These are phyloP conservation scores for Fusarium sp. DNA, from an alignment of 2,329 filamentous ascomycete genomes.

Conservation along the genomic window DNA sequence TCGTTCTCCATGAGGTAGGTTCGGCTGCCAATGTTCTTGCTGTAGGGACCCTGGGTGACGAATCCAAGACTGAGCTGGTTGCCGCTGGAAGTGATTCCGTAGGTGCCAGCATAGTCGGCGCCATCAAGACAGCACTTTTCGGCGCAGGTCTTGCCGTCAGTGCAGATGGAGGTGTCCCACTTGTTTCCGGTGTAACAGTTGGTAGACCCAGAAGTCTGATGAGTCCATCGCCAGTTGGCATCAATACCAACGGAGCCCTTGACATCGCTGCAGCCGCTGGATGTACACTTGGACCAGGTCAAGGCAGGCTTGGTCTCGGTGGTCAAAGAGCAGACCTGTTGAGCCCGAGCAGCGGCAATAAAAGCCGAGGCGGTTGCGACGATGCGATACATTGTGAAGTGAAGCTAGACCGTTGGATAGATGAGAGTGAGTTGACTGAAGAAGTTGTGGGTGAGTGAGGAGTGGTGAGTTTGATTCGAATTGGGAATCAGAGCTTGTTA, in stretches of 20 bases:
- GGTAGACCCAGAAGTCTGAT: conserved; percentile 54
- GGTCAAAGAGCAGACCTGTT: conserved; percentile 59
- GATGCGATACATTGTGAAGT: conserved; percentile 43
- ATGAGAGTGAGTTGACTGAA: conserved; percentile 15
- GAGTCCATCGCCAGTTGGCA: conserved; percentile 70
- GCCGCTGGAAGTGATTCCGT: conserved; percentile 63
- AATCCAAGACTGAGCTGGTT: conserved; percentile 65
- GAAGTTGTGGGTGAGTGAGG: conserved; percentile 18
- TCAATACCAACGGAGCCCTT: conserved; percentile 64
- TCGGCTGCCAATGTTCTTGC: conserved; percentile 62
- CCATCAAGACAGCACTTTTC: conserved; percentile 63
- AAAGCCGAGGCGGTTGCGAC: conserved; percentile 43
- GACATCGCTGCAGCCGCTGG: conserved; percentile 60
- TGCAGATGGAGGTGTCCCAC: conserved; percentile 55
- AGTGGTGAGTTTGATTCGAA: conserved; percentile 14
- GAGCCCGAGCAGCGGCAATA: conserved; percentile 49
- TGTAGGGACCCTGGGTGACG: conserved; percentile 60
- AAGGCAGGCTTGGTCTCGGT: conserved; percentile 63
- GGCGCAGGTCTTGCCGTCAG: conserved; percentile 55
- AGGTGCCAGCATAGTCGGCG: conserved; percentile 61
- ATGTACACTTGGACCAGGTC: conserved; percentile 63
- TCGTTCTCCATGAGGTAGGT: conserved; percentile 72
- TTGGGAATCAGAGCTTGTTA: conserved; percentile 20
- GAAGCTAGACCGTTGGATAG: conserved; percentile 16
- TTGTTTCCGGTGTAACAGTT: conserved; percentile 68